These are phyloP conservation scores for Sarocladium kiliense DNA, from an alignment of 2,329 filamentous ascomycete species.

Conservation along the genomic window DNA sequence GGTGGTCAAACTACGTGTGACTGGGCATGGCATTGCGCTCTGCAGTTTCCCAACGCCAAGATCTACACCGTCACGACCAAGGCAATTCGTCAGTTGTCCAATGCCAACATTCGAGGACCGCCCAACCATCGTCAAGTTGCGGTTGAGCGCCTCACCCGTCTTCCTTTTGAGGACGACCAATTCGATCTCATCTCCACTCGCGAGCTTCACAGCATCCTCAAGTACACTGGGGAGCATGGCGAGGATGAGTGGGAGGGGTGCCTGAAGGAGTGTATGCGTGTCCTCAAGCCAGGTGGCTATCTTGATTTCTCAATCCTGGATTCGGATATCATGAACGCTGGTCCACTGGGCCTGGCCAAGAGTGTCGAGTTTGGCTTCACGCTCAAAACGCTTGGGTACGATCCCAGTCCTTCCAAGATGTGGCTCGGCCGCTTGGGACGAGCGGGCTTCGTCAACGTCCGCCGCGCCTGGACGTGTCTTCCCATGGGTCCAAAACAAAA, in stretches of 20 bases:
- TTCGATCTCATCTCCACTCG: conserved; percentile 92
- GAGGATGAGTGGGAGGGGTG: conserved; percentile 86
- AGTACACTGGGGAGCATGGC: conserved; percentile 61
- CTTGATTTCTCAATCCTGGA: conserved; percentile 89
- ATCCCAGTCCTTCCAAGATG: conserved; percentile 73
- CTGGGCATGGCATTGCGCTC: conserved; percentile 92
- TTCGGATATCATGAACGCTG: conserved; percentile 82
- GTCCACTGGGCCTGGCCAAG: conserved; percentile 72
- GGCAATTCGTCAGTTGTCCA: conserved; percentile 62
- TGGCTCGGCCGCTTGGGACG: conserved; percentile 71
- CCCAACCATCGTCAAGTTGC: conserved; percentile 80
- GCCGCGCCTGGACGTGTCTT: conserved; percentile 82
- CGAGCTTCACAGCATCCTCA: conserved; percentile 79
- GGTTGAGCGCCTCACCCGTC: conserved; percentile 68
- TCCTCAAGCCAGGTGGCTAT: conserved; percentile 88
- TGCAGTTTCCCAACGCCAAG: conserved; percentile 78
- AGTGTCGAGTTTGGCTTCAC: conserved; percentile 90
- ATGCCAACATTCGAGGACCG: conserved; percentile 74
- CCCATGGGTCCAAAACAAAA: conserved; percentile 61
- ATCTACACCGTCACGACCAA: conserved; percentile 84
- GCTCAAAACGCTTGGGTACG: conserved; percentile 84
- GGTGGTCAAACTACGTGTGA: conserved; percentile 81
- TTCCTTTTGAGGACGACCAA: conserved; percentile 80
- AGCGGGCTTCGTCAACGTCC: conserved; percentile 73
- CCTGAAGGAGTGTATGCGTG: conserved; percentile 79